Evolutionary conservation across 768 basidiomycete genomes (phyloP), one percentile per base, ranked within the genome.

Genomic region (Podaxis mareebaensis): DNA sequence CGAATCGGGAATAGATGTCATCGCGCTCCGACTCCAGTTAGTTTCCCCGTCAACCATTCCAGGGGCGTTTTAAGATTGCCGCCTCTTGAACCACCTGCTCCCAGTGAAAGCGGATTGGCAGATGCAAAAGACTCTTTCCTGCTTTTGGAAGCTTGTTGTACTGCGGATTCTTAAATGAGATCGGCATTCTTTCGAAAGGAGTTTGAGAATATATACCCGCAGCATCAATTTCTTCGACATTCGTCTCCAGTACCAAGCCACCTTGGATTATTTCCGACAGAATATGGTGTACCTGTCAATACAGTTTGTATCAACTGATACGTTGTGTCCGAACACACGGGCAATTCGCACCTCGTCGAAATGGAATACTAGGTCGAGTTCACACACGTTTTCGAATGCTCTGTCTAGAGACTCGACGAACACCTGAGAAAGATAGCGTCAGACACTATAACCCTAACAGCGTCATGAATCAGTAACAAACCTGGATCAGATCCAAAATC

Each of bases 361-460:
- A 74, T 98, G 96, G 75, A 99, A 99, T 56, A 99, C 96, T 12
- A 99, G 83, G 74, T 99, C 97, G 51, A 99, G 81, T 75, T 99
- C 97, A 76, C 97, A 99, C 0, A 99, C 97, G 70, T 98, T 99
- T 79, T 97, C 95, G 72, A 99, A 99, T 15, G 94, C 89, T 40
- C 95, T 83, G 75, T 99, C 97, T 39, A 99, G 82, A 3, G 93
- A 90, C 78, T 99, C 97, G 63, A 99, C 97, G 70, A 99, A 95
- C 17, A 99, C 97, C 96, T 96, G 66, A 39, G 49, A 55, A 42
- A 26, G 5, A 13, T 10, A 12, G 5, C 42, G n/a, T 36, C 20
- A 48, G 40, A 6, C 26, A 17, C n/a, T 17, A 10, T 6, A 33
- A 17, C 24, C 28, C 22, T 24, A 22, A 30, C 20, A 22, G 54